Conservation (phyloP, 495 filamentous ascomycete genomes). For the Darksidea phi region DNA sequence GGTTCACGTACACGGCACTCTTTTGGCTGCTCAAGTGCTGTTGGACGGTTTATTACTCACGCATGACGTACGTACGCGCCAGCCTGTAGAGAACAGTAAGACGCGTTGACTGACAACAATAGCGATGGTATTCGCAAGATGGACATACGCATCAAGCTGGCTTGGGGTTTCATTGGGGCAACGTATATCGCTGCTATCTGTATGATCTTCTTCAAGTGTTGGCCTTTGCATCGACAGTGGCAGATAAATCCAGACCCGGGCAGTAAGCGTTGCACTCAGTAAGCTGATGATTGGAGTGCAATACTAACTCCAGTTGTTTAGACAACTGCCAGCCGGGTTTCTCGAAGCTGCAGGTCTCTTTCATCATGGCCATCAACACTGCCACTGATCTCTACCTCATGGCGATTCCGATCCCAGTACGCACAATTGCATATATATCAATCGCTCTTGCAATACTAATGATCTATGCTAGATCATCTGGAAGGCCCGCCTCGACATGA, state of each 20-base stretch:
- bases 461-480: neutral
- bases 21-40: neutral
- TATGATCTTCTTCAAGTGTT: neutral
- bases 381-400: constrained; percentile 3
- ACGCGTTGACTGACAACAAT: neutral
- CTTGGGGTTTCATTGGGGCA: neutral
- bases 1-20: neutral
- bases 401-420: constrained; percentile 5
- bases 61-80: neutral
- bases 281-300: neutral
- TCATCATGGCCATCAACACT: constrained; percentile 4
- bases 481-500: neutral
- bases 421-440: neutral
- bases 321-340: neutral
- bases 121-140: neutral
- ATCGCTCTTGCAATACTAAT: neutral
- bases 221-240: neutral
- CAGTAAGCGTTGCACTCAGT: neutral
- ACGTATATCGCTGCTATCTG: neutral
- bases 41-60: neutral
- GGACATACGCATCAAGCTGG: neutral
- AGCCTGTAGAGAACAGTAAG: neutral
- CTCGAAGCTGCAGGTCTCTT: neutral
- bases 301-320: neutral
- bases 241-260: neutral